Conservation (phyloP, 805 yeast species). For the Isabelozyma heimii region DNA sequence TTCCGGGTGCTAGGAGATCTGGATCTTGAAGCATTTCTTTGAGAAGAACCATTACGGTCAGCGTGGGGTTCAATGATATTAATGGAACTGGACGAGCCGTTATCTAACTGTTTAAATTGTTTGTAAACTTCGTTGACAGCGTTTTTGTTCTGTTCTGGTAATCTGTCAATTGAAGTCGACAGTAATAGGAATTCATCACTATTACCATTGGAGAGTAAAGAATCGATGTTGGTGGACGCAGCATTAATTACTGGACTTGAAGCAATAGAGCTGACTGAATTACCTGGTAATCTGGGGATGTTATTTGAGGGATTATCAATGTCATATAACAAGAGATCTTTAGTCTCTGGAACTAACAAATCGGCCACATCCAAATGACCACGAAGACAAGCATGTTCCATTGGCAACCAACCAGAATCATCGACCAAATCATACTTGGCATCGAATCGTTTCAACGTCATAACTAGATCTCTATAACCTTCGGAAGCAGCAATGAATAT, state of each 20-base stretch:
- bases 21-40: conserved; percentile 9
- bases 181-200: conserved; percentile 11
- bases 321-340: conserved; percentile 30
- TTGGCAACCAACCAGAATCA: conserved; percentile 94
- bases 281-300: conserved; percentile 16
- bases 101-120: conserved; percentile 31
- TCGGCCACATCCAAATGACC: conserved; percentile 78
- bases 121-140: conserved; percentile 38
- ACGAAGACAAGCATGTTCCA: conserved; percentile 90
- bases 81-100: conserved; percentile 14
- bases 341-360: conserved; percentile 50
- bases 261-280: conserved; percentile 3
- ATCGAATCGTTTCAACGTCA: conserved; percentile 49
- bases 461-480: conserved; percentile 61
- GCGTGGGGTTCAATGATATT: not conserved
- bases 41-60: not conserved
- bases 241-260: conserved; percentile 8
- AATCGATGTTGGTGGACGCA: conserved; percentile 1
- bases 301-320: conserved; percentile 35
- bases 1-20: conserved; percentile 21
- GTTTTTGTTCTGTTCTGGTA: conserved; percentile 30
- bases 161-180: conserved; percentile 33
- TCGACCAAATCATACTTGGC: conserved; percentile 61
- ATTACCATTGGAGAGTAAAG: not conserved
- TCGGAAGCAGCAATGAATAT: conserved; percentile 87